phyloP scores from a whole-genome alignment of 768 basidiomycete species.

The Paxillus rubicundulus region DNA sequence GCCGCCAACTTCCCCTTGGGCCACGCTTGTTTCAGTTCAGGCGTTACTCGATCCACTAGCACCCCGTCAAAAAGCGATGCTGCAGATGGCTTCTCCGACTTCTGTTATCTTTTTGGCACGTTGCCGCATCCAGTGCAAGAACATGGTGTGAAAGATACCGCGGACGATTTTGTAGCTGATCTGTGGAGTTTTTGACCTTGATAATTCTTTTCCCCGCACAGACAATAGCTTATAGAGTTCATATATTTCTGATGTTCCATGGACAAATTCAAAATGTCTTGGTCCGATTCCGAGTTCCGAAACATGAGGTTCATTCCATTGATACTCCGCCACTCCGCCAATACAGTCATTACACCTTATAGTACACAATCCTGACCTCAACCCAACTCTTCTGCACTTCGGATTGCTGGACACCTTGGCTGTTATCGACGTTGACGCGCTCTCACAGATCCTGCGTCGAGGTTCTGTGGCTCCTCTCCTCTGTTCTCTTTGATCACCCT shows the following conservation, averaged over 20 bases:
- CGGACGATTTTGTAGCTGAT: slow-evolving; percentile 6
- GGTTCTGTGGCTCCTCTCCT: slow-evolving; percentile 28
- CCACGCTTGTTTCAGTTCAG: background rate
- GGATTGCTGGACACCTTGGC: background rate
- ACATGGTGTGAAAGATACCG: background rate
- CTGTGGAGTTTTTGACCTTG: slow-evolving; percentile 9
- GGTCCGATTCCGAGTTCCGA: slow-evolving; percentile 25
- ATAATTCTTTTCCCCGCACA: background rate
- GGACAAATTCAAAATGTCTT: slow-evolving; percentile 14
- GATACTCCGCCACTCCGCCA: slow-evolving; percentile 29
- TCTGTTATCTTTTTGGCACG: background rate
- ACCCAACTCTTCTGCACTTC: background rate
- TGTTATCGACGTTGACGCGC: background rate
- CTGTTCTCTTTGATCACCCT: slow-evolving; percentile 13
- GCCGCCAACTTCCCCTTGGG: background rate
- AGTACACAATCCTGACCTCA: background rate
- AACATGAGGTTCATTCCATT: slow-evolving; percentile 27
- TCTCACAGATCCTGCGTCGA: slow-evolving; percentile 5
- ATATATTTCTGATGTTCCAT: background rate
- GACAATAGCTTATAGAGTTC: too few species aligned
- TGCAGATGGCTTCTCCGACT: background rate
- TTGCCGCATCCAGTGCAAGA: background rate
- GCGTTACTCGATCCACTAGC: background rate
- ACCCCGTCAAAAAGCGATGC: background rate
- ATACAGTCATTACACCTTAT: slow-evolving; percentile 16